Conservation (phyloP, 441 rosid species). For the Macaranga tanarius region DNA sequence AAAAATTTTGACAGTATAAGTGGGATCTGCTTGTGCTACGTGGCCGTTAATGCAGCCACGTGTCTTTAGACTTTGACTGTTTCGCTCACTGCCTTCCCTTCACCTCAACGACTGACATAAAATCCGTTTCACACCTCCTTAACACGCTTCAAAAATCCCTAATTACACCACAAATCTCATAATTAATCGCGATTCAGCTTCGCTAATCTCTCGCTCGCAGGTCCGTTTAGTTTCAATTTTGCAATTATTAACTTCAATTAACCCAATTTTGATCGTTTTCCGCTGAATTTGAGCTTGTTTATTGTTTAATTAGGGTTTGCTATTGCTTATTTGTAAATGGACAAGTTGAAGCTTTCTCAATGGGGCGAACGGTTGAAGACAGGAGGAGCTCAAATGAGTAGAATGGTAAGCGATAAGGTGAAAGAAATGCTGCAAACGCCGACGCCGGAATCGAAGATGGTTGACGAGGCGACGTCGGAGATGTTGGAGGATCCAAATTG, state of each 20-base stretch:
- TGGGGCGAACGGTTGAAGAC: conserved; percentile 75
- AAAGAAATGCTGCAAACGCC: conserved; percentile 83
- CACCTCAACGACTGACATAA: neutral
- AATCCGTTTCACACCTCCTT: neutral
- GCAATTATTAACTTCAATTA: too few relatives aligned
- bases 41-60: neutral
- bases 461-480: conserved; percentile 81
- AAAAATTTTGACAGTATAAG: too few relatives aligned
- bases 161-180: neutral
- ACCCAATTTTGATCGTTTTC: neutral
- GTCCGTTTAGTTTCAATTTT: conserved; percentile 15
- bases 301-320: conserved; percentile 27
- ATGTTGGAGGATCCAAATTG: conserved; percentile 71
- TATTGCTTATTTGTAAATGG: conserved; percentile 39
- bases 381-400: conserved; percentile 76
- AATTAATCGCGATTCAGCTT: neutral
- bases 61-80: neutral
- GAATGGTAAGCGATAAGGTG: conserved; percentile 72
- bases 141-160: too few relatives aligned
- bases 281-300: neutral
- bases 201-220: conserved; percentile 3
- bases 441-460: conserved; percentile 72
- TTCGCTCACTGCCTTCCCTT: neutral
- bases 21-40: neutral
- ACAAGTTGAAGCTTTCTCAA: conserved; percentile 62